A percentile compares a stretch with the other conserved stretches of the same genome.
Conservation (phyloP, 768 basidiomycete genomes). For the Termitomyces sp. region DNA sequence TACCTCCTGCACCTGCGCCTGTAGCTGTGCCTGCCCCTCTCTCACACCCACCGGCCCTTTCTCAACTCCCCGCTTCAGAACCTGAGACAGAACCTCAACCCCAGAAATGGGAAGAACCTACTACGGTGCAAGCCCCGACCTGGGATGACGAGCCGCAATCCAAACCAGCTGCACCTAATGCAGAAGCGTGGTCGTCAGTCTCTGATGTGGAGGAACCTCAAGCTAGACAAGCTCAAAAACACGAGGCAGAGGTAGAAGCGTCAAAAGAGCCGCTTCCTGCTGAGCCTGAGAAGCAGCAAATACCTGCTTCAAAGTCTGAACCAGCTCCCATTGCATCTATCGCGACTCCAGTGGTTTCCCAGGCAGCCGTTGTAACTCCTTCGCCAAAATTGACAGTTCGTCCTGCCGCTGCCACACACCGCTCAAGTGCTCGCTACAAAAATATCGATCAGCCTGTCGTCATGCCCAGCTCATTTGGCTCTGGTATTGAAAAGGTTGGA, state of each 20-base stretch:
- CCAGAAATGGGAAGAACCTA: constrained; percentile 70
- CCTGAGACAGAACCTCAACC: constrained; percentile 31
- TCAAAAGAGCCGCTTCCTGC: constrained; percentile 27
- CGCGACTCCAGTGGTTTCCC: constrained; percentile 27
- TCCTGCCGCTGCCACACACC: constrained; percentile 49
- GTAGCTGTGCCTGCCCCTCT: constrained; percentile 23
- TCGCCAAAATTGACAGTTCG: constrained; percentile 54
- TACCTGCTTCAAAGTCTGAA: constrained; percentile 30
- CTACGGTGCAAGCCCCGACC: constrained; percentile 60
- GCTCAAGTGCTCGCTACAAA: constrained; percentile 64
- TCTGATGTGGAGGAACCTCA: constrained; percentile 23
- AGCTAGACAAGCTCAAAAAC: constrained; percentile 19
- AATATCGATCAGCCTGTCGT: constrained; percentile 76
- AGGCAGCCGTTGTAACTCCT: constrained; percentile 38
- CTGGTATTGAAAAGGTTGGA: constrained; percentile 71
- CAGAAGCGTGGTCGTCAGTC: constrained; percentile 33
- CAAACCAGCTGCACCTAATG: constrained; percentile 26
- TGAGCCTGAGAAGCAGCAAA: constrained; percentile 28
- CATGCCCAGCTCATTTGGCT: constrained; percentile 67
- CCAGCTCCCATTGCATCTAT: constrained; percentile 31
- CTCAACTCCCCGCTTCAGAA: constrained; percentile 30
- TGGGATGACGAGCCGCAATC: constrained; percentile 69
- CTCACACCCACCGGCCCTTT: constrained; percentile 25
- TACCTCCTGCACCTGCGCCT: constrained; percentile 32
- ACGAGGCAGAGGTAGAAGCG: constrained; percentile 28